Base-by-base conservation (phyloP, 331 rosid species). In the Arachis monticola region DNA sequence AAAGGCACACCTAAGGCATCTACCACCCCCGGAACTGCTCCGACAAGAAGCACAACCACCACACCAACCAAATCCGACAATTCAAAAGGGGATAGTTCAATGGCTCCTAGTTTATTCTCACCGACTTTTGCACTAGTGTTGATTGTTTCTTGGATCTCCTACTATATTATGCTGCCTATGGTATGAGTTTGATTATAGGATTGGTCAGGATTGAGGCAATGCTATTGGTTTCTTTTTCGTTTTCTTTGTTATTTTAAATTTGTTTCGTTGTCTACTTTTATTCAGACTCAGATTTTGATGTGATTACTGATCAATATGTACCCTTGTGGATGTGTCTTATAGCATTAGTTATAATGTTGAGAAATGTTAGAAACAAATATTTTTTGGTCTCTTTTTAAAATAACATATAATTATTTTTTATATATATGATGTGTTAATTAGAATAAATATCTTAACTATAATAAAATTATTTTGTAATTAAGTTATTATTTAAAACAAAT, bases 151-250 rank as follows among this genome's bases (percentile, higher is more conserved):
- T 86, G 59, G 74, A 62, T 76, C 70, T 79, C 77, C 7, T 63
- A 69, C 22, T 60, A 27, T 22, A 38, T 67, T 72, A 46, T 67
- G 73, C 46, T 79, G 72, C 14, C 38, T 73, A 17, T 75, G 57
- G 64, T 38, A 1, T 79, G 63, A 75, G 60, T 65, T 72, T 8
- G 70, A 2, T 35, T 1, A 27, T 58, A 35, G 68, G 10, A n/a
- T 2, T 73, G n/a, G 88, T 83, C 82, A 81, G 90, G 92, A 67
- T 40, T 83, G 90, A 89, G 96, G 88, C 96, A 85, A 90, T 87
- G 92, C 96, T 74, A 5, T 50, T 10, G 17, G 3, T 68, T 35
- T 77, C 8, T 57, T 42, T 67, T 7, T 62, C 12, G 35, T 12
- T 62, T 30, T 66, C 27, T 5, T 13, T 11, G 0, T 51, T 2